phyloP scores from a whole-genome alignment of 345 rosid species.

The Aquilaria yunnanensis region DNA sequence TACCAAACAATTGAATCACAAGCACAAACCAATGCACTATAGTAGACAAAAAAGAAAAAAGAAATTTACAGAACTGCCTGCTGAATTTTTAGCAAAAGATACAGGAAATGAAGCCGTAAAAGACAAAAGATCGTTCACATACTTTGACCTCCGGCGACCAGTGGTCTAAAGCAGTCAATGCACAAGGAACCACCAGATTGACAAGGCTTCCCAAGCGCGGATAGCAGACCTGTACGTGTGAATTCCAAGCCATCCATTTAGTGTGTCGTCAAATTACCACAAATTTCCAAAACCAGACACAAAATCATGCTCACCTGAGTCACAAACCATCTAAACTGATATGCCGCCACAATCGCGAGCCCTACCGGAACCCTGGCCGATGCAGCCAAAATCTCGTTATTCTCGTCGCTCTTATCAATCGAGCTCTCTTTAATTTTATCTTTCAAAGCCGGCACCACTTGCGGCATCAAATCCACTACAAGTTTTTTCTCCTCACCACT shows the following conservation, averaged over 20 bases:
- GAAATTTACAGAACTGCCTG: neutral
- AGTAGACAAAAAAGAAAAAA: no score
- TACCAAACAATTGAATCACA: neutral
- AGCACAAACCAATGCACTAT: no score
- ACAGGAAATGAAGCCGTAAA: no score
- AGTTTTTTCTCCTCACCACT: conserved; percentile 27
- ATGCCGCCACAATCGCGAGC: conserved; percentile 54
- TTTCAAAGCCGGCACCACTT: conserved; percentile 51
- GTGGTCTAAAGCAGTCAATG: conserved; percentile 81
- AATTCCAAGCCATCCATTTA: no score
- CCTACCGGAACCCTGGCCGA: conserved; percentile 71
- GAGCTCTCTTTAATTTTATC: conserved; percentile 60
- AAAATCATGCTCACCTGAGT: conserved; percentile 46
- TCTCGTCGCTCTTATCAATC: conserved; percentile 42
- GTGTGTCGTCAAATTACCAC: neutral
- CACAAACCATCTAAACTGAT: conserved; percentile 83
- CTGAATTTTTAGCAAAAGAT: no score
- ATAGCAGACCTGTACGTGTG: conserved; percentile 37
- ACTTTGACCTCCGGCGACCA: conserved; percentile 93
- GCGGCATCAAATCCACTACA: conserved; percentile 46
- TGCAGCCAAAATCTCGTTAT: conserved; percentile 47
- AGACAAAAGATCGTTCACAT: conserved; percentile 13
- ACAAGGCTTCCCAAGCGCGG: conserved; percentile 54
- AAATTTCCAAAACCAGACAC: conserved; percentile 1
- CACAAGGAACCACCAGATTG: conserved; percentile 83